Evolutionary conservation across 2,329 filamentous ascomycete genomes (phyloP).

Genomic region (Cladosporium sp.): DNA sequence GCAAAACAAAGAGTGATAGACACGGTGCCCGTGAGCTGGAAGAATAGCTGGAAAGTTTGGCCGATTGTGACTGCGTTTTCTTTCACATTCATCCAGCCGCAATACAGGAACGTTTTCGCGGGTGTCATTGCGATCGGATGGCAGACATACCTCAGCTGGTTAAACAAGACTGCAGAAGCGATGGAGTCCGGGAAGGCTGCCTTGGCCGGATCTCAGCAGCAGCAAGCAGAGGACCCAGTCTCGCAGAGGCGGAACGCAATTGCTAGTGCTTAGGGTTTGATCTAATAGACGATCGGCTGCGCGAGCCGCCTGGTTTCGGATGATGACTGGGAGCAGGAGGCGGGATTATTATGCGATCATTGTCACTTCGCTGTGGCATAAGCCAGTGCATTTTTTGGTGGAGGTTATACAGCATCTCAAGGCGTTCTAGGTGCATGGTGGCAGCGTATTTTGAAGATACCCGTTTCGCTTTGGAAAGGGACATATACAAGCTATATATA

Average conservation of each 20-base stretch:
- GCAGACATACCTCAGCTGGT: constrained; percentile 83
- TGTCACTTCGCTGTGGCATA: too few relatives aligned
- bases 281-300: not conserved
- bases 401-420: constrained; percentile 2
- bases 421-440: constrained; percentile 5
- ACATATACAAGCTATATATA: not conserved
- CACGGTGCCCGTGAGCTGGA: constrained; percentile 71
- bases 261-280: constrained; percentile 1
- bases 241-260: constrained; percentile 7
- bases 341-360: too few relatives aligned
- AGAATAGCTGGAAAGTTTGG: constrained; percentile 84
- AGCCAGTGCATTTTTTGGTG: not conserved
- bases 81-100: constrained; percentile 75
- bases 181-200: constrained; percentile 17
- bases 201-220: not conserved
- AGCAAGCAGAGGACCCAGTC: constrained; percentile 5
- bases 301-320: not conserved
- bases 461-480: constrained; percentile 5
- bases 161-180: constrained; percentile 68
- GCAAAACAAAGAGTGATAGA: constrained; percentile 66
- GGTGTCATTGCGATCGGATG: constrained; percentile 76
- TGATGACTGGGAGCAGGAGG: too few relatives aligned
- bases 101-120: constrained; percentile 76
- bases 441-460: constrained; percentile 1
- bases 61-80: constrained; percentile 80